Evolutionary conservation across 495 filamentous ascomycete genomes (phyloP).

Genomic region (Amphirosellinia nigrospora): DNA sequence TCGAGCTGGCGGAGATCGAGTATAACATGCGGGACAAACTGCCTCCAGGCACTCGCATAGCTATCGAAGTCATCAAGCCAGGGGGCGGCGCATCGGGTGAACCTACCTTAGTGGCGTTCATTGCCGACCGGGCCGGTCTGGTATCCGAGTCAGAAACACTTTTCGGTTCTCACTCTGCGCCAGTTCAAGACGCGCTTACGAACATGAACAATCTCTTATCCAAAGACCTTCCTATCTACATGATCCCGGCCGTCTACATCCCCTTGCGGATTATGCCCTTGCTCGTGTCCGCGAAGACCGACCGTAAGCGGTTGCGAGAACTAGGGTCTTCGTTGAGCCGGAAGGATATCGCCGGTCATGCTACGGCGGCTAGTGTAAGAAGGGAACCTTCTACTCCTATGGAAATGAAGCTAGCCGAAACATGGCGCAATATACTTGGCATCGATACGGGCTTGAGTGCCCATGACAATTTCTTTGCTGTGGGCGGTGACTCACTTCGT

Average conservation of each 20-base stretch:
- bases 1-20: slow-evolving; percentile 72
- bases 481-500: slow-evolving; percentile 61
- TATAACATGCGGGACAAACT: slow-evolving; percentile 54
- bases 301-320: slow-evolving; percentile 62
- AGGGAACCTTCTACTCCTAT: slow-evolving; percentile 38
- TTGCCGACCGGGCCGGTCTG: slow-evolving; percentile 37
- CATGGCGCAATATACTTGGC: slow-evolving; percentile 43
- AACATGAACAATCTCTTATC: slow-evolving; percentile 44
- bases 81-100: slow-evolving; percentile 42
- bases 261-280: slow-evolving; percentile 62
- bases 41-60: slow-evolving; percentile 41
- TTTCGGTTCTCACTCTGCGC: slow-evolving; percentile 36
- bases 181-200: slow-evolving; percentile 37
- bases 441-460: slow-evolving; percentile 34
- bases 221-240: slow-evolving; percentile 53
- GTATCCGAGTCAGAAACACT: slow-evolving; percentile 31
- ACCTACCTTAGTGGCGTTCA: slow-evolving; percentile 49
- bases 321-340: slow-evolving; percentile 43
- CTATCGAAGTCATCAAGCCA: slow-evolving; percentile 53
- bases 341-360: slow-evolving; percentile 40
- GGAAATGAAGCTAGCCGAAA: slow-evolving; percentile 37
- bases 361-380: slow-evolving; percentile 27
- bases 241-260: slow-evolving; percentile 69
- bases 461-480: slow-evolving; percentile 57
- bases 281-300: slow-evolving; percentile 64